Conservation (phyloP, 2,329 filamentous ascomycete species). For the Fusarium longipes region DNA sequence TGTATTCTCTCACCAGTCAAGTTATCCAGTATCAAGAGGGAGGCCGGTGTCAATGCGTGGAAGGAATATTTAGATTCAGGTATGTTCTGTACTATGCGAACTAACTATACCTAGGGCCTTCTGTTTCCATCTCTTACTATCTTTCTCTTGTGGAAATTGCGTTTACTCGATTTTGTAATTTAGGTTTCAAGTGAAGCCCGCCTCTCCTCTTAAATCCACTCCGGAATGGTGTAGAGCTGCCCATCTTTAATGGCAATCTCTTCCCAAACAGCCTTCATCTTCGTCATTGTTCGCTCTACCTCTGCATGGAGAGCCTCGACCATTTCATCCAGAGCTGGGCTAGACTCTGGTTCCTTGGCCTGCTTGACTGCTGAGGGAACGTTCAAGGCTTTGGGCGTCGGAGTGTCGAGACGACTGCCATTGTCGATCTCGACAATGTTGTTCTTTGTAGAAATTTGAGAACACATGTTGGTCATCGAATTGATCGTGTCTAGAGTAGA, state of each 20-base stretch:
- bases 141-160: background rate
- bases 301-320: slow-evolving; percentile 11
- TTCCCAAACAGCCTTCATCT: slow-evolving; percentile 15
- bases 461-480: slow-evolving; percentile 12
- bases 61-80: slow-evolving; percentile 37
- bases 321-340: background rate
- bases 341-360: background rate
- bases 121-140: background rate
- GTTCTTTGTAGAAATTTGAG: background rate
- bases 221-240: background rate
- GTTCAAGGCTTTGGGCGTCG: background rate
- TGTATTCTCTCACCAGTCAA: background rate
- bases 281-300: slow-evolving; percentile 12
- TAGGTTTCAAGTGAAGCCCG: slow-evolving; percentile 19
- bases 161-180: background rate
- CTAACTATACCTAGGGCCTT: slow-evolving; percentile 30
- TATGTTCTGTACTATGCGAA: slow-evolving; percentile 35
- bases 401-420: background rate
- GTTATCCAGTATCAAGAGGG: background rate
- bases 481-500: background rate
- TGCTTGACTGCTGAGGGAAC: background rate
- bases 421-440: background rate
- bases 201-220: background rate
- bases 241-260: slow-evolving; percentile 6
- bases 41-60: background rate